These are phyloP conservation scores for Penicillium coffeae DNA, from an alignment of 495 filamentous ascomycete genomes.

Conservation along the genomic window DNA sequence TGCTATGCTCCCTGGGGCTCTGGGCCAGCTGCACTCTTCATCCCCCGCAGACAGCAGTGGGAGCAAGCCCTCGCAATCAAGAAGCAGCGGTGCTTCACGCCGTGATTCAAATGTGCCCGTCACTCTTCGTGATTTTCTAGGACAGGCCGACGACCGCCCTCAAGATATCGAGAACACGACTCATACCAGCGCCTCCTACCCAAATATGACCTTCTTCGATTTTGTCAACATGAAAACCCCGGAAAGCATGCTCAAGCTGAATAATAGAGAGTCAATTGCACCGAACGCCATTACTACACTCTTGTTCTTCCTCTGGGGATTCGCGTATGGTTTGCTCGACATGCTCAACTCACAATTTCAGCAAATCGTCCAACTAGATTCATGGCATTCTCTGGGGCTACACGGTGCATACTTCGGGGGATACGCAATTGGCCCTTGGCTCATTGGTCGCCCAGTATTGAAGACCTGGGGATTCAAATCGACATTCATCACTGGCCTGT, in stretches of 20 bases:
- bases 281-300: slow-evolving; percentile 63
- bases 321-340: slow-evolving; percentile 78
- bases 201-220: slow-evolving; percentile 60
- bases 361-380: slow-evolving; percentile 41
- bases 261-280: slow-evolving; percentile 52
- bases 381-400: slow-evolving; percentile 51
- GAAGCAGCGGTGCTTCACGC: slow-evolving; percentile 9
- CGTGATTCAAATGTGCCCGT: slow-evolving; percentile 17
- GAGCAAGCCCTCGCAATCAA: slow-evolving; percentile 13
- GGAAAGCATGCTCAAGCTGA: slow-evolving; percentile 70
- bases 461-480: slow-evolving; percentile 64
- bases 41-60: slow-evolving; percentile 11
- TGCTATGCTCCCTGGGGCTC: background rate
- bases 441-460: slow-evolving; percentile 54
- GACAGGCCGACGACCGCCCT: slow-evolving; percentile 17
- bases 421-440: slow-evolving; percentile 56
- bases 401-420: slow-evolving; percentile 64
- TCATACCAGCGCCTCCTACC: slow-evolving; percentile 29
- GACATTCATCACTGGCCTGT: slow-evolving; percentile 61
- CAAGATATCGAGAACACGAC: slow-evolving; percentile 32
- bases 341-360: slow-evolving; percentile 64
- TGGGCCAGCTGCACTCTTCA: background rate
- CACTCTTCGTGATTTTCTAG: slow-evolving; percentile 35
- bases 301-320: slow-evolving; percentile 84
- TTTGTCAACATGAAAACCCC: slow-evolving; percentile 78